A percentile compares a stretch with the other conserved stretches of the same genome.
Evolutionary conservation across 1,284 basidiomycete genomes (phyloP).

Genomic region (Rhodotorula sp.): DNA sequence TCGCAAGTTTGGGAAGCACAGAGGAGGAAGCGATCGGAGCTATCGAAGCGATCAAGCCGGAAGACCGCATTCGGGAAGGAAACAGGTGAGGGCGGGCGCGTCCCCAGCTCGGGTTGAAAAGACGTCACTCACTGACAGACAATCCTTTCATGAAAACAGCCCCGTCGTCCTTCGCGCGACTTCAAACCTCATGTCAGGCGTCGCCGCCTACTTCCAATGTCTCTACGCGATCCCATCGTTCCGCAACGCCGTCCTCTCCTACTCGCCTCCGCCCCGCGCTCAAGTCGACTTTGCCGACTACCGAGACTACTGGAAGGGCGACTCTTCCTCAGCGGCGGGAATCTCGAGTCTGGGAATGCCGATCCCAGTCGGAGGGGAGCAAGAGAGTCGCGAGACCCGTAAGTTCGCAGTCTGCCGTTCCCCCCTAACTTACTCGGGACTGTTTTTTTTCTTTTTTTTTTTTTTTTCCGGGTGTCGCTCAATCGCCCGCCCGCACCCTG

Average conservation of each 20-base stretch:
- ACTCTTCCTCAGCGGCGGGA: not conserved
- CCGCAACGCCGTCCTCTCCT: constrained; percentile 28
- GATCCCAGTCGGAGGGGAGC: not conserved
- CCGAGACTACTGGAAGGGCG: constrained; percentile 25
- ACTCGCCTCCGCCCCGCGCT: constrained; percentile 2
- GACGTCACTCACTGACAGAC: not conserved
- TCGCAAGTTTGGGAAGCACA: constrained; percentile 14
- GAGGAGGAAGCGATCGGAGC: constrained; percentile 8
- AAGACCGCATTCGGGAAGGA: constrained; percentile 18
- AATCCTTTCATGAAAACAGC: not conserved
- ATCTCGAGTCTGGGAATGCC: not conserved
- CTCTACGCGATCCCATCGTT: constrained; percentile 32
- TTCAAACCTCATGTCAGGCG: constrained; percentile 19
- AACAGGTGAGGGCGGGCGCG: constrained; percentile 10
- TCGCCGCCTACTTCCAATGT: constrained; percentile 31
- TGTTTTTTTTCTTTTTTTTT: too few relatives aligned
- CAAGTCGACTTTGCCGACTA: not conserved
- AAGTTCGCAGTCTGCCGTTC: not conserved
- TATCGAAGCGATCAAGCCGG: constrained; percentile 15
- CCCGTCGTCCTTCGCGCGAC: constrained; percentile 20
- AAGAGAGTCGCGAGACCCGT: constrained; percentile 13
- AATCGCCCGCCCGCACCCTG: not conserved
- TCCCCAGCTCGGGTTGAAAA: too few relatives aligned
- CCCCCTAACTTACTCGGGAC: too few relatives aligned
- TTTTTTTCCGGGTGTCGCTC: not conserved